Conservation (phyloP, 495 filamentous ascomycete species). For the Chaetomium fimeti region DNA sequence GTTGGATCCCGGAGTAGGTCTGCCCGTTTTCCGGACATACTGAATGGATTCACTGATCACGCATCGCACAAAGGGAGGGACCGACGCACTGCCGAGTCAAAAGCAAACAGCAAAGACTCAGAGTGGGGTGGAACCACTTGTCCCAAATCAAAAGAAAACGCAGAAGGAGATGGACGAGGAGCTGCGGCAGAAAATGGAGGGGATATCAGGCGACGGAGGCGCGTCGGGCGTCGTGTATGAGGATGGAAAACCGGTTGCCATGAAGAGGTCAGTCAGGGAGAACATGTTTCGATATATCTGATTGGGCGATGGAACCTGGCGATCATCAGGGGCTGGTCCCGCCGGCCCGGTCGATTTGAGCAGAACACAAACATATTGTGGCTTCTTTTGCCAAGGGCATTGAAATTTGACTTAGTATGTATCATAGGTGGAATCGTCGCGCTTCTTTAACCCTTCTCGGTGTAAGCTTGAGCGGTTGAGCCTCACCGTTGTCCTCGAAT, state of each 20-base stretch:
- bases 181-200: constrained; percentile 62
- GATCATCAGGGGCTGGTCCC: too few relatives aligned
- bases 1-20: not conserved
- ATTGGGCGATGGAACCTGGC: not conserved
- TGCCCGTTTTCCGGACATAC: not conserved
- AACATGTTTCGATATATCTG: constrained; percentile 66
- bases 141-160: constrained; percentile 38
- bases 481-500: not conserved
- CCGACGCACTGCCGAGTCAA: not conserved
- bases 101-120: not conserved
- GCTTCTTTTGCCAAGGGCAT: too few relatives aligned
- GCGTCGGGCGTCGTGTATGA: constrained; percentile 77
- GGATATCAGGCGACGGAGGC: constrained; percentile 71
- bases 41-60: not conserved
- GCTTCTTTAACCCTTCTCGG: not conserved
- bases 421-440: not conserved
- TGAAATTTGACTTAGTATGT: not conserved
- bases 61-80: not conserved
- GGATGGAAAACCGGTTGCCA: constrained; percentile 67
- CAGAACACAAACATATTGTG: too few relatives aligned
- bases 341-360: too few relatives aligned
- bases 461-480: not conserved
- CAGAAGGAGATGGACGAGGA: constrained; percentile 66
- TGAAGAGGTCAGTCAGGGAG: constrained; percentile 74
- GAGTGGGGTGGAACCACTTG: not conserved